Evolutionary conservation across 106 monocot genomes (phyloP).

Genomic region (Triglochin maritima): DNA sequence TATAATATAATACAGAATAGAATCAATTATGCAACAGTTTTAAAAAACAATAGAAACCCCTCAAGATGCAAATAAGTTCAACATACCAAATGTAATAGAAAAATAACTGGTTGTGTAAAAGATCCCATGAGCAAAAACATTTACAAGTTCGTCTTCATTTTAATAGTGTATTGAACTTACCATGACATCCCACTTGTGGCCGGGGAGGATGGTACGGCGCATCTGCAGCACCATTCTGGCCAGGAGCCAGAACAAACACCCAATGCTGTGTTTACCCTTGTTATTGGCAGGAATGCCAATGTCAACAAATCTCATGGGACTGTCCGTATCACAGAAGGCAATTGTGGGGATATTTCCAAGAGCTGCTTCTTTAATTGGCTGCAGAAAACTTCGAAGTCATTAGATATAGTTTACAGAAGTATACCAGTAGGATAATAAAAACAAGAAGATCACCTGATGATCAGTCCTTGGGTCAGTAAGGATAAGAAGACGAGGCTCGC

Average conservation of each 20-base stretch:
- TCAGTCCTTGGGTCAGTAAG: constrained; percentile 90
- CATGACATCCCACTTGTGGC: constrained; percentile 82
- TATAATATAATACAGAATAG: too few relatives aligned
- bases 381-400: constrained; percentile 2
- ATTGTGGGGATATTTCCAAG: constrained; percentile 90
- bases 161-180: constrained; percentile 16
- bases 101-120: too few relatives aligned
- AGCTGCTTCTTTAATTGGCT: constrained; percentile 87
- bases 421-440: not conserved
- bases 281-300: constrained; percentile 93
- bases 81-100: too few relatives aligned
- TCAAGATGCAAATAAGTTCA: too few relatives aligned
- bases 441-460: constrained; percentile 50
- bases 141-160: too few relatives aligned
- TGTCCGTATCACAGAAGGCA: constrained; percentile 82
- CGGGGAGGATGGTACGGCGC: constrained; percentile 68
- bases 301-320: constrained; percentile 82
- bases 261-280: constrained; percentile 80
- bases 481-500: constrained; percentile 84
- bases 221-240: constrained; percentile 89
- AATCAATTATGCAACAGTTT: too few relatives aligned
- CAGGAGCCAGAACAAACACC: constrained; percentile 88
- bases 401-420: not conserved
- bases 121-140: too few relatives aligned
- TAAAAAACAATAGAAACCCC: too few relatives aligned